Evolutionary conservation across 371 early-diverging fungal genomes (phyloP), one percentile per base, ranked within the genome.

Genomic region (Rhizopus arrhizus): DNA sequence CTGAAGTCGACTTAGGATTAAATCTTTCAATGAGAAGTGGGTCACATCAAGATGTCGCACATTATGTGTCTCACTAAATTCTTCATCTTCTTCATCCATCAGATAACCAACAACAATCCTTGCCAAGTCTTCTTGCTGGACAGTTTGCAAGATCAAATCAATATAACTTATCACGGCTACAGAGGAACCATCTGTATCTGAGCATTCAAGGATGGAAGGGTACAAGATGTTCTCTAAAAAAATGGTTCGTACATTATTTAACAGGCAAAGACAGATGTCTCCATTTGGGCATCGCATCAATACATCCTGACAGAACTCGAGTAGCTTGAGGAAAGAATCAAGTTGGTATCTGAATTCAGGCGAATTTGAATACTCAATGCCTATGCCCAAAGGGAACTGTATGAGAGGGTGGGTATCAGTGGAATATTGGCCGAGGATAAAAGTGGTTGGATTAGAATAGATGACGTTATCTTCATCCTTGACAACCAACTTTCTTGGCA

Each of bases 141-240:
- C 69, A 0, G 85, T 83, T 43, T 89, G 89, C 5, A 95, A 66
- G 59, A 96, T 91, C 53, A 89, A 68, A 55, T 91, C 91, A 43
- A 96, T 82, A 61, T 97, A 97, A 58, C 87, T 90, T 58, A 97
- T 88, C 2, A 91, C 89, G 1, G 95, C 91, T 0, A 94, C 93
- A 4, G 94, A 89, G 47, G 93, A 93, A 0, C 95, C 96, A 65
- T 97, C 96, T 12, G 85, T 86, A 69, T 97, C 98, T 0, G 92
- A 91, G 63, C 93, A 90, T 56, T 92, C 93, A 33, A 89, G 70
- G 56, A 96, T 81, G 29, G 93, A 89, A 7, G 96, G 93, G 53
- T 91, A 90, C 36, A 97, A 69, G 46, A 95, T 92, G 42, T 89
- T 89, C 57, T 90, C 91, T 49, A 97, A 73, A 70, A 96, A 94